A percentile compares a stretch with the other conserved stretches of the same genome.
phyloP scores from a whole-genome alignment of 768 basidiomycete species.

The Amanita fuliginea region DNA sequence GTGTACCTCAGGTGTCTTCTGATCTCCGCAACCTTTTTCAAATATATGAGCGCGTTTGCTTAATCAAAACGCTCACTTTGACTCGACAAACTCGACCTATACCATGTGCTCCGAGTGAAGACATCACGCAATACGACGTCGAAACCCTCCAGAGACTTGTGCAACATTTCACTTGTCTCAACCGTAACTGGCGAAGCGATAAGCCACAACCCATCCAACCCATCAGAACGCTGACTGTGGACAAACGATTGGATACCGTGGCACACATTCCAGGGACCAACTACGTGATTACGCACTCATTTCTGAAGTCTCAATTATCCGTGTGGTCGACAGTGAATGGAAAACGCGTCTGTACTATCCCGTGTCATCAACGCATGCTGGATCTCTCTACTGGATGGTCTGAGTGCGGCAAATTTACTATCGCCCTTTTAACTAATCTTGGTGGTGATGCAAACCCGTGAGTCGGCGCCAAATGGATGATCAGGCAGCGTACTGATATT shows the following conservation, averaged over 20 bases:
- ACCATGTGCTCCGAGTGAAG: conserved; percentile 16
- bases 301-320: conserved; percentile 7
- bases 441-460: conserved; percentile 1
- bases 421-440: conserved; percentile 13
- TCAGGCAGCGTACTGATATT: background rate
- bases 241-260: conserved; percentile 12
- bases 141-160: conserved; percentile 15
- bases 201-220: conserved; percentile 11
- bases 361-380: conserved; percentile 9
- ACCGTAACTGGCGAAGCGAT: conserved; percentile 17
- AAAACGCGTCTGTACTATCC: conserved; percentile 7
- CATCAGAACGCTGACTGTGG: conserved; percentile 11
- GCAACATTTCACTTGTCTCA: conserved; percentile 17
- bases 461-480: background rate
- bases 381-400: conserved; percentile 20
- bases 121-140: conserved; percentile 13
- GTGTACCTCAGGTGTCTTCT: background rate
- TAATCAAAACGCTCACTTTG: conserved; percentile 17
- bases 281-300: conserved; percentile 16
- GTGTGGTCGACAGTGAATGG: conserved; percentile 13
- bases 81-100: conserved; percentile 16
- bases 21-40: background rate
- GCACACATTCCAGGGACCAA: conserved; percentile 19
- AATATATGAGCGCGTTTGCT: conserved; percentile 13
- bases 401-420: conserved; percentile 14